Evolutionary conservation across 1,284 basidiomycete genomes (phyloP), one percentile per base, ranked within the genome.

Genomic region (Apiotrichum gracile): DNA sequence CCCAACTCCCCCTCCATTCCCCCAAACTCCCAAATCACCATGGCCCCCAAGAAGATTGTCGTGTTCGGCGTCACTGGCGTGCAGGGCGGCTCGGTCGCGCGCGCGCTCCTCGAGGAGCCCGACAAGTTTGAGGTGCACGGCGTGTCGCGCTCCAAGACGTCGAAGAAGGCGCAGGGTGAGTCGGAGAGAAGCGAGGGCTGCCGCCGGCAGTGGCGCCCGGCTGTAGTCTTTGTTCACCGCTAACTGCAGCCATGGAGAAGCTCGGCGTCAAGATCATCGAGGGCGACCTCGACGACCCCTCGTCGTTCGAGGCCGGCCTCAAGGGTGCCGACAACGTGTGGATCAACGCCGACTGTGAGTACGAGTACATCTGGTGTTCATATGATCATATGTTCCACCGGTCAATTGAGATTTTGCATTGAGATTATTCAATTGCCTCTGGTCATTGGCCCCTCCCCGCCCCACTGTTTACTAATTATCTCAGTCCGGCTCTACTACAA

Each of bases 311-410:
- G 44, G 46, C 35, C 9, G 37, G 38, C 10, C 52, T 65, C 7
- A 57, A 64, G 51, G 65, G 55, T 19, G 56, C 54, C 9, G 55
- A 65, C 47, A 60, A 49, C 21, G 55, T 52, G 4, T 67, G 62
- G 40, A 38, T 67, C 51, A 61, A 65, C 40, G 62, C 56, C 25
- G 60, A 65, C 44, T 63, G 65, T 67, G 44, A 52, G 65, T 57
- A 7, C 3, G 12, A 6, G 5, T 33, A 33, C 31, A 9, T 33
- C 9, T 33, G 31, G 35, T n/a, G 7, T n/a, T 38, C 35, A 4
- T 12, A 12, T 9, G 16, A 5, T 5, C 5, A 21, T 14, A 34
- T 47, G 34, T n/a, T n/a, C n/a, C n/a, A n/a, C n/a, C n/a, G n/a
- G n/a, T n/a, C n/a, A n/a, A n/a, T n/a, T n/a, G n/a, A n/a, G n/a